A percentile compares a stretch with the other conserved stretches of the same genome.
phyloP scores from a whole-genome alignment of 495 filamentous ascomycete species.

The Umbilicaria muhlenbergii region DNA sequence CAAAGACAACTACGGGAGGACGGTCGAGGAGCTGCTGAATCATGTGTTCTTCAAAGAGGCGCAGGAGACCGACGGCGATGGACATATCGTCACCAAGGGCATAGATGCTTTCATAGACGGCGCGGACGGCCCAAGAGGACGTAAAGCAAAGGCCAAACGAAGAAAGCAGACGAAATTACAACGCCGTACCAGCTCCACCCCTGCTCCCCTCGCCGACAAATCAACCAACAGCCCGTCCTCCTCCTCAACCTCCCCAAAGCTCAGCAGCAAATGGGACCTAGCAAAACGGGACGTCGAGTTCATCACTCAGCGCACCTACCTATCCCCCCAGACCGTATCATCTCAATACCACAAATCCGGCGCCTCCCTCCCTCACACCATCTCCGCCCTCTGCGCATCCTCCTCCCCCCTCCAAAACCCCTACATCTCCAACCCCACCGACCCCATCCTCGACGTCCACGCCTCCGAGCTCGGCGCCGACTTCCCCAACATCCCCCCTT shows the following conservation, averaged over 20 bases:
- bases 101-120: constrained; percentile 60
- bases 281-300: constrained; percentile 43
- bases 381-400: constrained; percentile 26
- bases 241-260: background rate
- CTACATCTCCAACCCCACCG: constrained; percentile 1
- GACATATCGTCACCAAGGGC: constrained; percentile 42
- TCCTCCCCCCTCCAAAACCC: constrained; percentile 2
- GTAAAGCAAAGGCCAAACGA: constrained; percentile 29
- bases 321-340: constrained; percentile 31
- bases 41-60: constrained; percentile 52
- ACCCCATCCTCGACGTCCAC: constrained; percentile 23
- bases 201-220: constrained; percentile 4
- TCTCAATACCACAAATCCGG: constrained; percentile 49
- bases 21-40: constrained; percentile 73
- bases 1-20: constrained; percentile 42
- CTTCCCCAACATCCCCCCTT: constrained; percentile 31
- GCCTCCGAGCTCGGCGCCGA: constrained; percentile 36
- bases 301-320: constrained; percentile 31
- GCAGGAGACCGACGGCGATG: constrained; percentile 21
- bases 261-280: constrained; percentile 38
- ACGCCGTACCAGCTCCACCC: constrained; percentile 13
- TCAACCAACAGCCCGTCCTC: constrained; percentile 8
- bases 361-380: constrained; percentile 39
- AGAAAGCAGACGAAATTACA: constrained; percentile 13
- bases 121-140: constrained; percentile 17